A percentile compares a stretch with the other conserved stretches of the same genome.
Evolutionary conservation across 2,329 filamentous ascomycete genomes (phyloP).

Genomic region (Hyphodiscus sp.): DNA sequence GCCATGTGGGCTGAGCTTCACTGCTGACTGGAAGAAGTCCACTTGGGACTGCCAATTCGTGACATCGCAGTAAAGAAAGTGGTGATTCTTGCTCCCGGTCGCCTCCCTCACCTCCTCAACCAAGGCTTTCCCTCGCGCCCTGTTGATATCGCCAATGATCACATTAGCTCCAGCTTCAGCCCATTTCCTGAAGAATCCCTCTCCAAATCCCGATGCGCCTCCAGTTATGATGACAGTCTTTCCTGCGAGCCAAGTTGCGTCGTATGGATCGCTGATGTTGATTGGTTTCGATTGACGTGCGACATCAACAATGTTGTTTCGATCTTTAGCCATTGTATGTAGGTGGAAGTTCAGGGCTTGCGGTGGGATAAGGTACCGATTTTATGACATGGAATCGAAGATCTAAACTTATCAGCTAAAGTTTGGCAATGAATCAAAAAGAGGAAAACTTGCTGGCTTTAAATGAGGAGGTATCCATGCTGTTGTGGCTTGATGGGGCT

Average conservation of each 20-base stretch:
- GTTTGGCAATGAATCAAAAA: too few species aligned
- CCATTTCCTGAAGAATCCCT: conserved; percentile 47
- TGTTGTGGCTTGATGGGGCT: too few species aligned
- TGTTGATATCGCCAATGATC: conserved; percentile 57
- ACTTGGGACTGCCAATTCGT: conserved; percentile 59
- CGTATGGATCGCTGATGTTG: conserved; percentile 39
- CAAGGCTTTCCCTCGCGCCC: conserved; percentile 45
- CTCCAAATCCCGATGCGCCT: conserved; percentile 55
- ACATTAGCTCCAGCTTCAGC: conserved; percentile 51
- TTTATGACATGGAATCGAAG: too few species aligned
- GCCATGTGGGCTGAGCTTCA: conserved; percentile 44
- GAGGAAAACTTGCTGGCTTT: too few species aligned
- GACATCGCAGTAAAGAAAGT: conserved; percentile 58
- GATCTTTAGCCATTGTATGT: neutral
- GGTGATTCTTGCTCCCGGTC: conserved; percentile 38
- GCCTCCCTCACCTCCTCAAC: conserved; percentile 43
- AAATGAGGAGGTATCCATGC: too few species aligned
- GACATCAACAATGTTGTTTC: conserved; percentile 15
- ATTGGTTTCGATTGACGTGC: conserved; percentile 33
- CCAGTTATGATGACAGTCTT: conserved; percentile 60
- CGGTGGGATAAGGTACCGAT: too few species aligned
- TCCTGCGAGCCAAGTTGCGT: conserved; percentile 38
- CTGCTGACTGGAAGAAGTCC: conserved; percentile 53
- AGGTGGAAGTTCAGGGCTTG: neutral
- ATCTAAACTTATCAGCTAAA: too few species aligned